A percentile compares a stretch with the other conserved stretches of the same genome.
phyloP scores from a whole-genome alignment of 768 basidiomycete species.

The Paxillus ammoniavirescens region DNA sequence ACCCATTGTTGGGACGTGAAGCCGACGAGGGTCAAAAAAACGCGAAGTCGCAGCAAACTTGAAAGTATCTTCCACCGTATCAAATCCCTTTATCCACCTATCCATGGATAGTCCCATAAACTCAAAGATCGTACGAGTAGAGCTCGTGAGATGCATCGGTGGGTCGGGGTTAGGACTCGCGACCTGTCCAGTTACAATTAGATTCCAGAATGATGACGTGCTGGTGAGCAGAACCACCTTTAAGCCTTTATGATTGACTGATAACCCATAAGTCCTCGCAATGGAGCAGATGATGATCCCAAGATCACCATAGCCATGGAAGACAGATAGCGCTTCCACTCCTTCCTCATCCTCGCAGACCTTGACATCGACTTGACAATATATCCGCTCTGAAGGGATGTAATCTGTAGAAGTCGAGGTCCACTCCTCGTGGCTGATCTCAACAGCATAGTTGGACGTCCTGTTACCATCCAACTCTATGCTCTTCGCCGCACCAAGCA shows the following conservation, averaged over 20 bases:
- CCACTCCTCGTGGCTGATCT: slow-evolving; percentile 42
- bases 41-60: slow-evolving; percentile 54
- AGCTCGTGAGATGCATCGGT: slow-evolving; percentile 49
- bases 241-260: slow-evolving; percentile 52
- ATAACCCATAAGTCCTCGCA: slow-evolving; percentile 49
- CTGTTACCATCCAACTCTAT: slow-evolving; percentile 50
- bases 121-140: slow-evolving; percentile 46
- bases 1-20: slow-evolving; percentile 33
- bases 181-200: slow-evolving; percentile 31
- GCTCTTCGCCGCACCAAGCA: slow-evolving; percentile 48
- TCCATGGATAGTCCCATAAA: slow-evolving; percentile 61
- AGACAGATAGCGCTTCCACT: slow-evolving; percentile 51
- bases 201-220: background rate
- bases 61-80: slow-evolving; percentile 52
- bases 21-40: slow-evolving; percentile 47
- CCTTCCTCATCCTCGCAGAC: slow-evolving; percentile 51
- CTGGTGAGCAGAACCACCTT: slow-evolving; percentile 40
- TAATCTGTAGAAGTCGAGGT: slow-evolving; percentile 4
- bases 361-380: slow-evolving; percentile 61
- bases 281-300: slow-evolving; percentile 67
- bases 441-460: slow-evolving; percentile 65
- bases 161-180: slow-evolving; percentile 28
- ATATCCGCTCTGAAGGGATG: slow-evolving; percentile 13
- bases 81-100: slow-evolving; percentile 52
- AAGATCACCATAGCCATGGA: slow-evolving; percentile 67